Evolutionary conservation across 163 green algal genomes (phyloP).

Genomic region (Chlamydomonas reinhardtii): DNA sequence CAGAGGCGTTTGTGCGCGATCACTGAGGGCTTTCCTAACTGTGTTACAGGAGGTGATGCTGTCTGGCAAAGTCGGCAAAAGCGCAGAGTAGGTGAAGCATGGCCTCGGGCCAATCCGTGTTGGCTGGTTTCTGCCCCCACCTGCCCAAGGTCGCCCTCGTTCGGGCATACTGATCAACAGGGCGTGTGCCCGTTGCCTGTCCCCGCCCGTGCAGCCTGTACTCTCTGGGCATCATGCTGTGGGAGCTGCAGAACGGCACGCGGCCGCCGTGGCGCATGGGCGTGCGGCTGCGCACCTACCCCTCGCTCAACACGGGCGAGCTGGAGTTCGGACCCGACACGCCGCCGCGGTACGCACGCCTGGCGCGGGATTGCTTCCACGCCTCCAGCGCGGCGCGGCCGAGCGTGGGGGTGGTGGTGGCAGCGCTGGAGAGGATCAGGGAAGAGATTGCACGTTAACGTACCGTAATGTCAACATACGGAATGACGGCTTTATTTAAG

Average conservation of each 20-base stretch:
- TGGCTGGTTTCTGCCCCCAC: no score
- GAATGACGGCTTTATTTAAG: no score
- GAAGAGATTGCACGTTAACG: neutral
- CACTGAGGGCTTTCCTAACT: no score
- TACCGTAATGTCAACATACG: no score
- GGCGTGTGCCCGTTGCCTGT: no score
- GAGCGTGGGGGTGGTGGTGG: neutral
- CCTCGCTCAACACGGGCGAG: constrained; percentile 42
- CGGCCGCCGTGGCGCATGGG: constrained; percentile 43
- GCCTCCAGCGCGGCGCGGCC: constrained; percentile 27
- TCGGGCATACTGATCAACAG: no score
- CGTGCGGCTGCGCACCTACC: constrained; percentile 35
- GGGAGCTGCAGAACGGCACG: constrained; percentile 41
- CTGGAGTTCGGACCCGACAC: constrained; percentile 30
- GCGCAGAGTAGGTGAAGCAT: constrained; percentile 22
- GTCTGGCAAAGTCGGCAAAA: constrained; percentile 46
- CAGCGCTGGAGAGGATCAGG: constrained; percentile 10
- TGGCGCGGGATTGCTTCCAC: constrained; percentile 39
- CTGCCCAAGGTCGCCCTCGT: no score
- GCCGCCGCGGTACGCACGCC: constrained; percentile 18
- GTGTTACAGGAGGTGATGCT: constrained; percentile 48
- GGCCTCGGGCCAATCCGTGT: no score
- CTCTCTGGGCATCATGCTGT: constrained; percentile 45
- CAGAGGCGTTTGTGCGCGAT: no score
- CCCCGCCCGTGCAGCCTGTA: constrained; percentile 49